Base-by-base conservation (phyloP, 1,284 basidiomycete species). In the Mycosarcoma maydis region DNA sequence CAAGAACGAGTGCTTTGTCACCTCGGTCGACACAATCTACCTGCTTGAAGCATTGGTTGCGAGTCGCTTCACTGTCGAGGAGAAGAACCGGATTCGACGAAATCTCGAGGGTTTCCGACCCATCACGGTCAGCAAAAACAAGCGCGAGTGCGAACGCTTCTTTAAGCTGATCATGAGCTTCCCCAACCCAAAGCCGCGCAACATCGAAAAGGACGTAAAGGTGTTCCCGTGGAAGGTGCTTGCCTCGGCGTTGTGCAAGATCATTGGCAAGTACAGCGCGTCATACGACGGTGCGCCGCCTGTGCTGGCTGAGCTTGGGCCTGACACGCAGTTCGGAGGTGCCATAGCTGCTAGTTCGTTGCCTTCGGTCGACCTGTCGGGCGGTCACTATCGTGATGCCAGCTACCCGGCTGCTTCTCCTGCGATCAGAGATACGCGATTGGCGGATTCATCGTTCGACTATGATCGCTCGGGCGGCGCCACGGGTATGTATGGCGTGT, bases 171-270 rank as follows among this genome's bases (percentile, higher is more conserved):
- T 98, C 84, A 97, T 98, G 94, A 88, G 91, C 54, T 95, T 96
- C 78, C 91, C 92, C 0, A 88, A 90, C 53, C 94, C 94, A 3
- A 94, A 92, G 82, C 94, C 94, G 6, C 86, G 95, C 48, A 94
- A 95, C 82, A 98, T 98, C 65, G 94, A 97, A 82, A 97, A 98
- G 86, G 93, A 96, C 77, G 87, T 98, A 80, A 98, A 98, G 83
- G 93, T 97, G 3, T 98, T 98, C 79, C 88, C 90, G n/a, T 98
- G 94, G 94, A 87, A 86, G 39, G 85, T 89, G 44, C 85, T 98
- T 11, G 87, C 86, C 6, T 87, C 88, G 59, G 92, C 93, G 0
- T 83, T 98, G 57, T 89, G 92, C 68, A 97, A 96, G 85, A 94
- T 97, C 66, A 87, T 97, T 42, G 88, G 89, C 32, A 96, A 96